Percentiles rank a stretch among this genome's conserved stretches.
Evolutionary conservation across 78 protist genomes (phyloP).

Genomic region (slime mould (Dictyostelium discoideum)): DNA sequence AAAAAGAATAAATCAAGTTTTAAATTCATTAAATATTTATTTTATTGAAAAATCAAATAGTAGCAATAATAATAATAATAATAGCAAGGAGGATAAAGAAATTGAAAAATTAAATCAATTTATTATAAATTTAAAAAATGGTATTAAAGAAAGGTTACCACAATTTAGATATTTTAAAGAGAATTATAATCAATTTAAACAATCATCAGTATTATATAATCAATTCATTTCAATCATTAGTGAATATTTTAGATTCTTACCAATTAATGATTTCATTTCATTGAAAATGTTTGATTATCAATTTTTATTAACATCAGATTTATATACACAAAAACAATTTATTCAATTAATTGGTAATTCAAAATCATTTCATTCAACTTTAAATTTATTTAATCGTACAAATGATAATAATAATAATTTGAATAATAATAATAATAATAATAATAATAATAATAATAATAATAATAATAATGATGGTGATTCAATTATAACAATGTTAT

Average conservation of each 20-base stretch:
- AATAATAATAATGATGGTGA: neutral
- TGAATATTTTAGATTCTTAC: constrained; percentile 31
- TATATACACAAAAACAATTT: constrained; percentile 32
- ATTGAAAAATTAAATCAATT: neutral
- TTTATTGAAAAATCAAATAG: neutral
- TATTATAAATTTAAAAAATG: constrained; percentile 32
- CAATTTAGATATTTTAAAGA: constrained; percentile 17
- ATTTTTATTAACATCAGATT: constrained; percentile 7
- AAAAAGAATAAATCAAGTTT: constrained; percentile 54
- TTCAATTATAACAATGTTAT: constrained; percentile 30
- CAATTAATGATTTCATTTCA: neutral
- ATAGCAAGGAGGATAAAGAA: neutral
- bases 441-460: no score
- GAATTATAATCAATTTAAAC: neutral
- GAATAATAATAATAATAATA: no score
- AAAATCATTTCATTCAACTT: constrained; percentile 29
- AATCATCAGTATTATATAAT: neutral
- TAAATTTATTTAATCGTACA: constrained; percentile 6
- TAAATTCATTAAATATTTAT: constrained; percentile 2
- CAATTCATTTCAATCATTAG: constrained; percentile 23
- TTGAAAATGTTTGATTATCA: constrained; percentile 17
- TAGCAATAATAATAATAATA: neutral
- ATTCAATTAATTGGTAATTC: constrained; percentile 55
- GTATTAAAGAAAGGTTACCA: constrained; percentile 35
- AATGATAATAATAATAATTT: neutral